Evolutionary conservation across 2,329 filamentous ascomycete species (phyloP).

Genomic region (Pyricularia sp.): DNA sequence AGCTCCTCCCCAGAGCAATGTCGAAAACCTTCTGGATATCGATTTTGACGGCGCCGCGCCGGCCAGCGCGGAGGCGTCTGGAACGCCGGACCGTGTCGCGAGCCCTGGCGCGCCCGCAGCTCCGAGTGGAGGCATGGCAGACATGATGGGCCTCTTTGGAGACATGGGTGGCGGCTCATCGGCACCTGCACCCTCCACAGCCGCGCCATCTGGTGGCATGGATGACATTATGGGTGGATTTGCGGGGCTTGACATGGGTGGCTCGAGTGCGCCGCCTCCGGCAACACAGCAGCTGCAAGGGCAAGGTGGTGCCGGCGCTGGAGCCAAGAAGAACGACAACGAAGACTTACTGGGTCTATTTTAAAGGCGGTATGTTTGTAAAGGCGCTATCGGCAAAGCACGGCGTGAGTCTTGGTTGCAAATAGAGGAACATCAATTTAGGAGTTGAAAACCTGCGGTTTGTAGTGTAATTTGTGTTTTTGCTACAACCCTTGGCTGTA

Average conservation of each 20-base stretch:
- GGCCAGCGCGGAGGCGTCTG: slow-evolving; percentile 60
- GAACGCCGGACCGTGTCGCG: slow-evolving; percentile 55
- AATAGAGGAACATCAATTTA: background rate
- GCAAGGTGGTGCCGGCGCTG: slow-evolving; percentile 21
- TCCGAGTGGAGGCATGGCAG: slow-evolving; percentile 38
- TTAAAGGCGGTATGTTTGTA: slow-evolving; percentile 17
- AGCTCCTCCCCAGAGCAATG: slow-evolving; percentile 51
- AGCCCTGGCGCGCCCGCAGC: slow-evolving; percentile 36
- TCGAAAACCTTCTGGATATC: slow-evolving; percentile 81
- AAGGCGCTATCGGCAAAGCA: background rate
- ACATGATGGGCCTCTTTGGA: slow-evolving; percentile 60
- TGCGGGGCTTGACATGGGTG: slow-evolving; percentile 62
- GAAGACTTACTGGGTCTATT: slow-evolving; percentile 51
- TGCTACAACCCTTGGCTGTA: too few relatives aligned
- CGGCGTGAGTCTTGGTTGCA: background rate
- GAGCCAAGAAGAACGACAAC: slow-evolving; percentile 37
- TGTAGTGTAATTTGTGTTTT: background rate
- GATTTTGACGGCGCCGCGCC: slow-evolving; percentile 69
- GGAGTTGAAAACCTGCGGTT: background rate
- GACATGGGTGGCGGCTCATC: slow-evolving; percentile 35
- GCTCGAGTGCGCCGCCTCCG: slow-evolving; percentile 50
- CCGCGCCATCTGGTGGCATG: slow-evolving; percentile 37
- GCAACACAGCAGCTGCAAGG: slow-evolving; percentile 42
- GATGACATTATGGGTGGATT: slow-evolving; percentile 88
- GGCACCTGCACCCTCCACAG: slow-evolving; percentile 14